phyloP scores from a whole-genome alignment of 2,329 filamentous ascomycete genomes.

The Diaporthe batatas region DNA sequence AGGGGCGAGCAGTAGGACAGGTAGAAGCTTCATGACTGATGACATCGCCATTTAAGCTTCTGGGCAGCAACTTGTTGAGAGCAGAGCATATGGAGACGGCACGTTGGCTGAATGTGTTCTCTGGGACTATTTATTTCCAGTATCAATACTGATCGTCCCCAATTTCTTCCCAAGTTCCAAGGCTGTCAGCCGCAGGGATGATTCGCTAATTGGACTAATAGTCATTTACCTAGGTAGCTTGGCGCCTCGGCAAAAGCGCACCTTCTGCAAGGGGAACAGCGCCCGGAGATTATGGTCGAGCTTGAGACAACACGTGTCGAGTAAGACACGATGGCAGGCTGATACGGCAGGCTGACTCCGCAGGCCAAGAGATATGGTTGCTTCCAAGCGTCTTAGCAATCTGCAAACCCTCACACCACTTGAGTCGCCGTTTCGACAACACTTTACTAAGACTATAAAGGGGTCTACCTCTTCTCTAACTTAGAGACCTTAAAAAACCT shows the following conservation, averaged over 20 bases:
- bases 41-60: slow-evolving; percentile 18
- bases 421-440: too few species aligned
- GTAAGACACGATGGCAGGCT: slow-evolving; percentile 1
- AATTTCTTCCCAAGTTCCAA: background rate
- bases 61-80: background rate
- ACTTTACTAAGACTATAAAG: too few species aligned
- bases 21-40: background rate
- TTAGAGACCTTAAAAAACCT: too few species aligned
- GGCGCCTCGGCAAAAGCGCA: slow-evolving; percentile 17
- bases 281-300: slow-evolving; percentile 16
- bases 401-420: background rate
- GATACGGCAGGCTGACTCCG: background rate
- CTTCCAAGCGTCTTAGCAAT: slow-evolving; percentile 14
- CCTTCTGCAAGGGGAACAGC: slow-evolving; percentile 12
- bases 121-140: slow-evolving; percentile 2
- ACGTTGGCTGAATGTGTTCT: background rate
- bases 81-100: background rate
- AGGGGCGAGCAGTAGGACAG: slow-evolving; percentile 15
- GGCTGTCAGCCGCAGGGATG: slow-evolving; percentile 1
- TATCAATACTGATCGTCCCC: background rate
- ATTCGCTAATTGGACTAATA: slow-evolving; percentile 15
- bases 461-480: too few species aligned
- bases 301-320: slow-evolving; percentile 19
- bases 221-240: slow-evolving; percentile 14
- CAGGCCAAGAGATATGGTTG: slow-evolving; percentile 15